These are phyloP conservation scores for Neurospora sp. DNA, from an alignment of 495 filamentous ascomycete genomes.

Conservation along the genomic window DNA sequence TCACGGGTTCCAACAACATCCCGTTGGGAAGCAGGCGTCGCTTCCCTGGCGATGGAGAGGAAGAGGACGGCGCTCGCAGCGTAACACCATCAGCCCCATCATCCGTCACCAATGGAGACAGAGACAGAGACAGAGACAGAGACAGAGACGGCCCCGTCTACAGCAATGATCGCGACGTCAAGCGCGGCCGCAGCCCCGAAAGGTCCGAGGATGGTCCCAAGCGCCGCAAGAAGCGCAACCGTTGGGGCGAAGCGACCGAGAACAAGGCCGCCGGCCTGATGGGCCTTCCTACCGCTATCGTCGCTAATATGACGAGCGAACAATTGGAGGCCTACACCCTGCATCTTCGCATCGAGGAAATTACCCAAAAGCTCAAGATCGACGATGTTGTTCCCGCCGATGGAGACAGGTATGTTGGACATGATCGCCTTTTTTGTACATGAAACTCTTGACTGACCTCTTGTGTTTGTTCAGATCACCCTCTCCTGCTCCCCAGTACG, in stretches of 20 bases:
- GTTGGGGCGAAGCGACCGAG: conserved; percentile 91
- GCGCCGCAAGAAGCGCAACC: conserved; percentile 92
- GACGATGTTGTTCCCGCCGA: conserved; percentile 95
- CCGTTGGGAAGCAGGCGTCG: conserved; percentile 82
- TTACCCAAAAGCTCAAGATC: conserved; percentile 96
- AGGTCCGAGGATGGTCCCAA: conserved; percentile 57
- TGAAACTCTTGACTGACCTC: conserved; percentile 3
- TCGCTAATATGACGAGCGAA: conserved; percentile 93
- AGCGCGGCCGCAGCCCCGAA: conserved; percentile 43
- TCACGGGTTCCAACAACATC: conserved; percentile 97
- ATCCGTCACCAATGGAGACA: conserved; percentile 17
- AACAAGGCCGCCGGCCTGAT: conserved; percentile 98
- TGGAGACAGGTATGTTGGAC: conserved; percentile 68
- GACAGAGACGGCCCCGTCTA: conserved; percentile 13
- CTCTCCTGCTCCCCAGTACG: conserved; percentile 92
- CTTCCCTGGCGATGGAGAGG: conserved; percentile 59
- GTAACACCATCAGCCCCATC: conserved; percentile 1
- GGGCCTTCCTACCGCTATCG: conserved; percentile 93
- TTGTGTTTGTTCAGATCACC: conserved; percentile 57
- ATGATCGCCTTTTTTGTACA: background rate
- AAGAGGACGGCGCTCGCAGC: conserved; percentile 26
- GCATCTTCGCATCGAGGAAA: conserved; percentile 94
- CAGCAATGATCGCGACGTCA: conserved; percentile 72
- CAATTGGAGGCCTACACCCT: conserved; percentile 94
- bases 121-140: background rate